phyloP scores from a whole-genome alignment of 768 basidiomycete genomes.

The Tylopilus rubrobrunneus region DNA sequence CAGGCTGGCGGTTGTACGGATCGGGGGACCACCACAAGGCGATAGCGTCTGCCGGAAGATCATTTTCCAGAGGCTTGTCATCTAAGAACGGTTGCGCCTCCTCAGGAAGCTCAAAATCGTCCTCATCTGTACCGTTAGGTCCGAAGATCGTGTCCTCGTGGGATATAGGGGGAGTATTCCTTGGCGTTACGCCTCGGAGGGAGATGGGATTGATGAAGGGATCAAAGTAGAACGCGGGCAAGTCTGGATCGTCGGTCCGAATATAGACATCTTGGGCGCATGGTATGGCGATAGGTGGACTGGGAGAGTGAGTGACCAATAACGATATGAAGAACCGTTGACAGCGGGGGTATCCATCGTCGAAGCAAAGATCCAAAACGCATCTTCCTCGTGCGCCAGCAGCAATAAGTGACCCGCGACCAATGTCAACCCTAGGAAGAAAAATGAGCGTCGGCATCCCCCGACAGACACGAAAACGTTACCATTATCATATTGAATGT shows the following conservation, averaged over 20 bases:
- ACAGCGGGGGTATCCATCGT: too few relatives aligned
- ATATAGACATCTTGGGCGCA: conserved; percentile 94
- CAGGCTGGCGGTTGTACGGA: conserved; percentile 89
- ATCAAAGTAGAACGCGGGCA: conserved; percentile 99
- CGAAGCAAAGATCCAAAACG: too few relatives aligned
- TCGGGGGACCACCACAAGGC: conserved; percentile 99
- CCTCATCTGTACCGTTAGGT: conserved; percentile 78
- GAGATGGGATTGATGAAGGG: conserved; percentile 98
- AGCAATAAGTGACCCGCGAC: conserved; percentile 71
- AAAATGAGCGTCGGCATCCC: not conserved
- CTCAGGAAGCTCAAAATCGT: conserved; percentile 84
- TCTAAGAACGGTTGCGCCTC: conserved; percentile 75
- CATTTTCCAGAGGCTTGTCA: conserved; percentile 77
- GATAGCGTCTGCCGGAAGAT: conserved; percentile 93
- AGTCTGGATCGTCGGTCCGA: conserved; percentile 96
- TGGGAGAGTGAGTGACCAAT: too few relatives aligned
- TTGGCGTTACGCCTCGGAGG: conserved; percentile 77
- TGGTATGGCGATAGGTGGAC: conserved; percentile 93
- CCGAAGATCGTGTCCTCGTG: conserved; percentile 95
- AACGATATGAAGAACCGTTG: too few relatives aligned
- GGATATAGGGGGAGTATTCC: conserved; percentile 75
- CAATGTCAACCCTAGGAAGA: conserved; percentile 53
- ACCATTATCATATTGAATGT: conserved; percentile 69
- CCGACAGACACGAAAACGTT: conserved; percentile 13
- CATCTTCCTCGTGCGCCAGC: conserved; percentile 86